Percentiles rank a stretch among this genome's conserved stretches.
Evolutionary conservation across 768 basidiomycete species (phyloP).

Genomic region (Fomitopsis pulvina): DNA sequence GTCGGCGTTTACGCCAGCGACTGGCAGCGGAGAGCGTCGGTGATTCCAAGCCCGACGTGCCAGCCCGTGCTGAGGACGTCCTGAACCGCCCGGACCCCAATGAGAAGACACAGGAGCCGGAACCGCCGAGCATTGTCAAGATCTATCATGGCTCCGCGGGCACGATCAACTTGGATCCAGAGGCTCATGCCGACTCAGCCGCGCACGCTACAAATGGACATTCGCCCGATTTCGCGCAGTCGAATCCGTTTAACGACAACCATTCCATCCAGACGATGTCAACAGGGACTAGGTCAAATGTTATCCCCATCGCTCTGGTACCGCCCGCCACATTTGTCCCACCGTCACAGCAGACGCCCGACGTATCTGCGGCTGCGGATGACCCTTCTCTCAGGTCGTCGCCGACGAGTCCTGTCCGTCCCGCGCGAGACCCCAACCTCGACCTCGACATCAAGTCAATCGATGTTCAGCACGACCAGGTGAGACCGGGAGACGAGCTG

Average conservation of each 20-base stretch:
- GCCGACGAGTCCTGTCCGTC: slow-evolving; percentile 6
- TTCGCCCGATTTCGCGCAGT: slow-evolving; percentile 26
- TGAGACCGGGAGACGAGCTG: slow-evolving; percentile 29
- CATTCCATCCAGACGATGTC: slow-evolving; percentile 75
- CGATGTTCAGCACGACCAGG: slow-evolving; percentile 49
- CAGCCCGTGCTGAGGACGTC: slow-evolving; percentile 70
- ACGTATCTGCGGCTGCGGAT: slow-evolving; percentile 9
- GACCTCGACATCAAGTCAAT: slow-evolving; percentile 59
- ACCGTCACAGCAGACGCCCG: slow-evolving; percentile 12
- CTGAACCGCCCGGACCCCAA: slow-evolving; percentile 79
- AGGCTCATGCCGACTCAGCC: slow-evolving; percentile 25
- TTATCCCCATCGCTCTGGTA: slow-evolving; percentile 81
- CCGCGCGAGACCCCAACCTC: slow-evolving; percentile 52
- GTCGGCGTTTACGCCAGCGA: slow-evolving; percentile 41
- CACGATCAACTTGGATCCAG: slow-evolving; percentile 57
- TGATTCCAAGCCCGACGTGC: slow-evolving; percentile 51
- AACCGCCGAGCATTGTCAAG: slow-evolving; percentile 37
- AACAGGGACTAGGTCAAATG: slow-evolving; percentile 76
- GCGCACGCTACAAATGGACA: slow-evolving; percentile 18
- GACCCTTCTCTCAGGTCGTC: slow-evolving; percentile 24
- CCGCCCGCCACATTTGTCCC: slow-evolving; percentile 42
- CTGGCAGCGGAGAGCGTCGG: slow-evolving; percentile 17
- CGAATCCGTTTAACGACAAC: slow-evolving; percentile 72
- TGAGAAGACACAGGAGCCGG: slow-evolving; percentile 42
- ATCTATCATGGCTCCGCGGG: slow-evolving; percentile 42